A percentile compares a stretch with the other conserved stretches of the same genome.
phyloP scores from a whole-genome alignment of 129 eudicot species.

The Tagetes erecta region DNA sequence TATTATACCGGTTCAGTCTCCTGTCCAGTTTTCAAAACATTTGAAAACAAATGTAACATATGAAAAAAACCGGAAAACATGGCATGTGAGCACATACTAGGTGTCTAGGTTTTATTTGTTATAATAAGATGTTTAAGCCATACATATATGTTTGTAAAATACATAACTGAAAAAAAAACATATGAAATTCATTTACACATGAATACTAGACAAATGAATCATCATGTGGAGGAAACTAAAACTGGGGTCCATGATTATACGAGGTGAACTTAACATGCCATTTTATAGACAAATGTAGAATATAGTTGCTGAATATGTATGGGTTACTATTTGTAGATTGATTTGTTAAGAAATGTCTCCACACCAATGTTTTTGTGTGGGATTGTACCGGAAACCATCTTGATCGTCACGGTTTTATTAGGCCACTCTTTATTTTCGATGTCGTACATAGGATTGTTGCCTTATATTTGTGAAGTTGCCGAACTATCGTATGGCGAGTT shows the following conservation, averaged over 20 bases:
- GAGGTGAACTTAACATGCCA: slow-evolving; percentile 22
- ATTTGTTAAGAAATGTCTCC: neutral
- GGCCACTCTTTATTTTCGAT: neutral
- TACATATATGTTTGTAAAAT: neutral
- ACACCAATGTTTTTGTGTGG: slow-evolving; percentile 28
- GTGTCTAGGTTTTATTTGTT: neutral
- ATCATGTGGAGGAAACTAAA: neutral
- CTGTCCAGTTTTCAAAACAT: too few relatives aligned
- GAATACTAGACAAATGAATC: neutral
- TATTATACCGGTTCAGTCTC: too few relatives aligned
- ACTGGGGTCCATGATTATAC: slow-evolving; percentile 8
- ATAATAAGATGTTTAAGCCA: neutral
- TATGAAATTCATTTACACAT: neutral
- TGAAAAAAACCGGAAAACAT: too few relatives aligned
- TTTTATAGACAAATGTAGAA: slow-evolving; percentile 17
- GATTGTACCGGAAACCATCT: slow-evolving; percentile 10
- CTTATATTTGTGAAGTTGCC: slow-evolving; percentile 15
- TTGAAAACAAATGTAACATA: too few relatives aligned
- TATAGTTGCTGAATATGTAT: neutral
- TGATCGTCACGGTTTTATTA: slow-evolving; percentile 8
- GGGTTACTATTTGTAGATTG: slow-evolving; percentile 13
- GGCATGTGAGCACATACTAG: too few relatives aligned
- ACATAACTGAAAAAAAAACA: neutral
- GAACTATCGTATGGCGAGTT: neutral
- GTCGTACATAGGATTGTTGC: slow-evolving; percentile 11